phyloP scores from a whole-genome alignment of 1,284 basidiomycete species.

The Chalciporus sp. region DNA sequence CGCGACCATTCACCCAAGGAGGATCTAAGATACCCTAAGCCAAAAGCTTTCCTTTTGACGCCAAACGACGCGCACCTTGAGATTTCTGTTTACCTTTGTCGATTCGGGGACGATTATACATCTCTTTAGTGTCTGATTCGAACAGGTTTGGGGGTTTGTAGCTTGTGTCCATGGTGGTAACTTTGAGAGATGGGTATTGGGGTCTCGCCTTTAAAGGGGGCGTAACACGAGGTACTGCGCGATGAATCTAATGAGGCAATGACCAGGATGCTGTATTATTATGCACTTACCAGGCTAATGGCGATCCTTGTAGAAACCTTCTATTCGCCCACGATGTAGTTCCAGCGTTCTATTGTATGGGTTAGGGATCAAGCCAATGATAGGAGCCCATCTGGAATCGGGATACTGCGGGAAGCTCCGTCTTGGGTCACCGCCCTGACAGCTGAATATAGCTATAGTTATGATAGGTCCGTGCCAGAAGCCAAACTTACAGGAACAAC shows the following conservation, averaged over 20 bases:
- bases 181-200: neutral
- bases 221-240: no score
- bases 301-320: neutral
- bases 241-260: no score
- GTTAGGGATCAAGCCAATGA: no score
- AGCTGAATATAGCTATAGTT: neutral
- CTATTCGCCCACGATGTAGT: neutral
- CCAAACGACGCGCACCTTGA: constrained; percentile 9
- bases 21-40: constrained; percentile 12
- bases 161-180: constrained; percentile 12
- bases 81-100: constrained; percentile 31
- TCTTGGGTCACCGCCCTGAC: neutral
- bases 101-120: neutral
- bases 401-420: neutral
- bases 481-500: no score
- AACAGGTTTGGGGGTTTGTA: constrained; percentile 22
- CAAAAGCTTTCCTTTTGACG: neutral
- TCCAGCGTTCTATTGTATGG: no score
- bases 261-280: no score
- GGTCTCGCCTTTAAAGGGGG: no score
- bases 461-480: no score
- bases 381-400: no score
- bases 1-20: neutral
- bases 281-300: neutral
- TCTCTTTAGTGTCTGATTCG: neutral